Base-by-base conservation (phyloP, 2,329 filamentous ascomycete species). In the Fusarium sp. region DNA sequence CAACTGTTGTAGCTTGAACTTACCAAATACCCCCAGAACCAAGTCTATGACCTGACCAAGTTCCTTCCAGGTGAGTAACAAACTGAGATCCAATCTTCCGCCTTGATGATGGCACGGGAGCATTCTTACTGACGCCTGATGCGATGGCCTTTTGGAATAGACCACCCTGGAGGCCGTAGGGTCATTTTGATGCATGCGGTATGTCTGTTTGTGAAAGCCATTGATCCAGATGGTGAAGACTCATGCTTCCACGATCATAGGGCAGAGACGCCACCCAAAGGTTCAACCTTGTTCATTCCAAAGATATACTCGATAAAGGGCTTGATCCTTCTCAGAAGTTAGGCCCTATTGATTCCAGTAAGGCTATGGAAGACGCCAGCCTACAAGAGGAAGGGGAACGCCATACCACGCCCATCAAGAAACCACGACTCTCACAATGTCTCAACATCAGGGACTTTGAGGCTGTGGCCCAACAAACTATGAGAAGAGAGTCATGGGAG, bases 161-260 rank as follows among this genome's bases (percentile, higher is more conserved):
- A 49, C 14, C 65, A 72, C 1, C 69, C 69, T 6, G 69, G 69
- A 16, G 69, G 69, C 6, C 64, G 46, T 12, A 72, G 57, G 29
- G 69, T 71, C 24, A 69, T 72, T 12, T 10, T 72, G 49, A 72
- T 57, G 35, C 69, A 72, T 46, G 69, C 69, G n/a, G 64, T 72
- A 31, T 3, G 59, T 17, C 31, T 29, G 3, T 2, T 38, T 8
- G 5, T 0, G 10, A 6, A 8, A 3, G n/a, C 1, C 4, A 4
- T 12, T 17, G 1, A 6, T 27, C 9, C 14, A 12, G 16, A 11
- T 10, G 9, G 4, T 1, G 5, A 6, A 3, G 9, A 3, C 6
- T 12, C 1, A 20, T 17, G 8, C 4, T 27, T 40, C 3, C 57
- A 8, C 20, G 1, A 4, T 5, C 0, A 7, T 4, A 72, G 69